Evolutionary conservation across 805 yeast genomes (phyloP).

Genomic region (Limtongia smithiae): DNA sequence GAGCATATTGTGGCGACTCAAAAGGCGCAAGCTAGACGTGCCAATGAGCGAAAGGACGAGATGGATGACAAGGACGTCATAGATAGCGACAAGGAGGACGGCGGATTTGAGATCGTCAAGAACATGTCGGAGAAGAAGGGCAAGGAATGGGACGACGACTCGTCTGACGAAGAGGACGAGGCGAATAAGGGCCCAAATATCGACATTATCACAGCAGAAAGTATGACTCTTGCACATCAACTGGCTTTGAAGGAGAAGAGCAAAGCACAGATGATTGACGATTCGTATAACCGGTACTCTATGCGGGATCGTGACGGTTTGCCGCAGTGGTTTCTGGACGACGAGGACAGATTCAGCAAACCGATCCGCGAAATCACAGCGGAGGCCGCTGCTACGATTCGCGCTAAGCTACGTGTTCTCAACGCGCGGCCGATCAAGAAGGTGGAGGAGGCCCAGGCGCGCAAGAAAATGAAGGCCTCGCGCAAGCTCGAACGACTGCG

Average conservation of each 20-base stretch:
- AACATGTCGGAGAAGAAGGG: constrained; percentile 4
- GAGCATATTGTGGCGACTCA: constrained; percentile 9
- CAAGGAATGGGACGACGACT: constrained; percentile 36
- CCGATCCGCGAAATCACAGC: constrained; percentile 87
- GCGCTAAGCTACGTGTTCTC: constrained; percentile 70
- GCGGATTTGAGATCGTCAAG: constrained; percentile 22
- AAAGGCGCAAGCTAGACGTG: constrained; percentile 11
- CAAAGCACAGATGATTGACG: constrained; percentile 82
- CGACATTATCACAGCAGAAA: constrained; percentile 87
- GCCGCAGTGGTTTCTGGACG: constrained; percentile 97
- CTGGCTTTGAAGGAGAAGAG: constrained; percentile 78
- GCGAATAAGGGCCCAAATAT: constrained; percentile 44
- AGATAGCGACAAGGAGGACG: constrained; percentile 23
- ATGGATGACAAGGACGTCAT: constrained; percentile 22
- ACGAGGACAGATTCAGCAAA: constrained; percentile 82
- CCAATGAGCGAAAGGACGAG: constrained; percentile 3
- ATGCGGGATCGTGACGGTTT: constrained; percentile 87
- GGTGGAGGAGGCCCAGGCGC: constrained; percentile 95
- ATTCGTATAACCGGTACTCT: constrained; percentile 86
- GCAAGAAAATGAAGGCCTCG: constrained; percentile 91
- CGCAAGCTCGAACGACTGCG: constrained; percentile 81
- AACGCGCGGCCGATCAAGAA: constrained; percentile 98
- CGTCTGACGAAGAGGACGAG: constrained; percentile 31
- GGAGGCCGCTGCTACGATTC: constrained; percentile 78
- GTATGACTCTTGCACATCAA: constrained; percentile 97